A percentile compares a stretch with the other conserved stretches of the same genome.
These are phyloP conservation scores for Clavulina sp. DNA, from an alignment of 768 basidiomycete species.

Conservation along the genomic window DNA sequence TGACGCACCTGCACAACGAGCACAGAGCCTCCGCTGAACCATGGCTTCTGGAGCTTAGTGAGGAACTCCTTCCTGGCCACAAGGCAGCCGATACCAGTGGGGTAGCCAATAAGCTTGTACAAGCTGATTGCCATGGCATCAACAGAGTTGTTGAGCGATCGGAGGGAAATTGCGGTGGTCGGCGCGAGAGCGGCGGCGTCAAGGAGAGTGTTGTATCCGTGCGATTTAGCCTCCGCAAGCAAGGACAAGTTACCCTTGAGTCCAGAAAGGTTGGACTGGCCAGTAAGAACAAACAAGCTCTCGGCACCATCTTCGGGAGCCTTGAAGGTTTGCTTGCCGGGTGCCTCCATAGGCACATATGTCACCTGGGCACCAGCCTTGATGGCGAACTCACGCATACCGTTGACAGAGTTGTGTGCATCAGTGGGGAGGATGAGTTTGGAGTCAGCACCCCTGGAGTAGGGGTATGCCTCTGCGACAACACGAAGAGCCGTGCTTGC, in stretches of 20 bases:
- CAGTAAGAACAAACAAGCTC: slow-evolving; percentile 65
- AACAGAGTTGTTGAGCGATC: slow-evolving; percentile 31
- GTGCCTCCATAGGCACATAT: not conserved
- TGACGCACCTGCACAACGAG: slow-evolving; percentile 55
- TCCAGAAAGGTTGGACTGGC: slow-evolving; percentile 69
- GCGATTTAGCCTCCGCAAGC: slow-evolving; percentile 38
- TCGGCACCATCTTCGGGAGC: no score
- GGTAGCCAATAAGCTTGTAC: slow-evolving; percentile 84
- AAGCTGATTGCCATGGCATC: slow-evolving; percentile 75
- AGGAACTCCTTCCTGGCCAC: slow-evolving; percentile 57
- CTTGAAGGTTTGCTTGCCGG: no score
- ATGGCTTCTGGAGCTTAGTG: slow-evolving; percentile 35
- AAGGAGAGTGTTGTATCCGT: slow-evolving; percentile 59
- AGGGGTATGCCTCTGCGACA: slow-evolving; percentile 67
- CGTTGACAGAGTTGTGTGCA: slow-evolving; percentile 30
- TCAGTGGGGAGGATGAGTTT: slow-evolving; percentile 53
- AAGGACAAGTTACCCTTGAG: slow-evolving; percentile 46
- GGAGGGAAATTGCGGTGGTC: slow-evolving; percentile 47
- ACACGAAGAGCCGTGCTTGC: slow-evolving; percentile 66
- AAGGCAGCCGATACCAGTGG: slow-evolving; percentile 68
- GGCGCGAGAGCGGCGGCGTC: slow-evolving; percentile 72
- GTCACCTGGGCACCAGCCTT: not conserved
- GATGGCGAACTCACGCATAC: slow-evolving; percentile 5
- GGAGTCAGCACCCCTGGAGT: slow-evolving; percentile 31
- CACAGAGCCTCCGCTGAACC: slow-evolving; percentile 75